Base-by-base conservation (phyloP, 2,329 filamentous ascomycete genomes). In the Alternaria hordeiaustralica region DNA sequence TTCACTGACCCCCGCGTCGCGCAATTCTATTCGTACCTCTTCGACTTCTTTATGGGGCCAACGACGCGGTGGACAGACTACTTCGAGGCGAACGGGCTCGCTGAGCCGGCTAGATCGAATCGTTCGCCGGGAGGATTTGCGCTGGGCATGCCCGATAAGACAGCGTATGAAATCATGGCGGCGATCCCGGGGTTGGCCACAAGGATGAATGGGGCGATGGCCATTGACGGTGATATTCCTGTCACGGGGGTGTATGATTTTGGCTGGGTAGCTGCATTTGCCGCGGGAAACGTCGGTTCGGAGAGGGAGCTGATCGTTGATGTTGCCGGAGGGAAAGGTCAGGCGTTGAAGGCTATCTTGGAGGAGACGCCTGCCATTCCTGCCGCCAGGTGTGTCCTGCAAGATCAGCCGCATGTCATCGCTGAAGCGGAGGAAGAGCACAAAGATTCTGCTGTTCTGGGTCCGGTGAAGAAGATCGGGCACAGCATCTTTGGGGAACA, bases 111-210 rank as follows among this genome's bases (percentile, higher is more conserved):
- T 30, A 43, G 49, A 15, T 54, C 60, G 25, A 60, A 63, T 51
- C 60, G 60, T 20, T 54, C 60, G 6, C 56, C 60, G 15, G 46
- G 44, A 10, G 49, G 56, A 3, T 50, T 60, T 44, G 60, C 56
- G 23, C 28, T 60, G 21, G 60, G 60, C n/a, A 54, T 60, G 47
- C 60, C 56, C 25, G 60, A 63, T 45, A 63, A 60, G 60, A 63
- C 60, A n/a, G 47, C 50, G 10, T 63, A 63, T 47, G 56, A 63
- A 18, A 63, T 63, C 50, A 54, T 63, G 60, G 56, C 43, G 47
- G 44, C 56, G 15, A 63, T 50, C 21, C 50, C 56, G 9, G 56
- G 60, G 25, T 28, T 60, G 15, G 49, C 49, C 21, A 57, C 60
- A 6, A 58, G 20, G 26, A 51, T 58, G 55, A 62, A 61, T 51